Conservation (phyloP, 1,284 basidiomycete species). For the Apiotrichum montevideense region DNA sequence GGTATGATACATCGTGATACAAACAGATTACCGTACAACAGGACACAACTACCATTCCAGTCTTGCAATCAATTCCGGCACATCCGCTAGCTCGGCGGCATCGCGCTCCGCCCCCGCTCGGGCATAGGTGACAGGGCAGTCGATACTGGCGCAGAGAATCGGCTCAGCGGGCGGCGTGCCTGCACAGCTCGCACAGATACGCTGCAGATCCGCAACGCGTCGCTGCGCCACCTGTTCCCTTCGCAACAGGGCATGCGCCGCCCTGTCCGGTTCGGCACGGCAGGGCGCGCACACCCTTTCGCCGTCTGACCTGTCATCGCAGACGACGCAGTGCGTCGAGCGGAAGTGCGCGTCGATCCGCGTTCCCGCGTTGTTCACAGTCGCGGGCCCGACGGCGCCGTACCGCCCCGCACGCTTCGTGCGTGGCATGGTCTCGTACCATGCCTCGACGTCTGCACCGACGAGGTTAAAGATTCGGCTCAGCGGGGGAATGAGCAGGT, state of each 20-base stretch:
- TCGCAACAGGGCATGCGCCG: slow-evolving; percentile 57
- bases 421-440: slow-evolving; percentile 82
- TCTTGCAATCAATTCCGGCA: slow-evolving; percentile 18
- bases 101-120: slow-evolving; percentile 61
- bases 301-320: neutral
- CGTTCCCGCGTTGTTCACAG: neutral
- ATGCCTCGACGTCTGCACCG: slow-evolving; percentile 78
- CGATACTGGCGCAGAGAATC: slow-evolving; percentile 69
- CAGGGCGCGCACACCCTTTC: slow-evolving; percentile 61
- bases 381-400: neutral
- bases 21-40: no score
- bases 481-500: slow-evolving; percentile 81
- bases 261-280: slow-evolving; percentile 52
- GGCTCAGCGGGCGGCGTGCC: slow-evolving; percentile 56
- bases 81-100: slow-evolving; percentile 44
- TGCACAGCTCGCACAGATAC: slow-evolving; percentile 66
- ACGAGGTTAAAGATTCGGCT: slow-evolving; percentile 86
- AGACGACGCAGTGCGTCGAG: slow-evolving; percentile 7
- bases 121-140: slow-evolving; percentile 75
- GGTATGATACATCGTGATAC: no score
- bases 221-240: slow-evolving; percentile 58
- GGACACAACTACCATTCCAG: slow-evolving; percentile 8
- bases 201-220: slow-evolving; percentile 56
- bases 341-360: slow-evolving; percentile 21
- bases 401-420: slow-evolving; percentile 49